These are phyloP conservation scores for Cytospora paraplurivora DNA, from an alignment of 2,329 filamentous ascomycete genomes.

Conservation along the genomic window DNA sequence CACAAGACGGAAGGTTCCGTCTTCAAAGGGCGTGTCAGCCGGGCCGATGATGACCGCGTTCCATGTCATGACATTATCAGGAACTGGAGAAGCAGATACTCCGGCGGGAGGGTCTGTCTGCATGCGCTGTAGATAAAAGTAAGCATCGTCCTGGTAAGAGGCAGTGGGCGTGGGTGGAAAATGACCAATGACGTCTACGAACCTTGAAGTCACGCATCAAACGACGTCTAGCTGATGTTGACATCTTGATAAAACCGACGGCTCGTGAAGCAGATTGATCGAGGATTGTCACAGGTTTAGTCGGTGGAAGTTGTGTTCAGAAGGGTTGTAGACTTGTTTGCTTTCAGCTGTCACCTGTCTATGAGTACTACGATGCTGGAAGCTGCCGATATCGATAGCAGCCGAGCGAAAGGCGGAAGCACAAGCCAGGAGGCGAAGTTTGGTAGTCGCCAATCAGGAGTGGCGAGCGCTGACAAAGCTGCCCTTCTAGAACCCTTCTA, in stretches of 20 bases:
- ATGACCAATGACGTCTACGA: constrained; percentile 25
- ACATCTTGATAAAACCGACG: constrained; percentile 51
- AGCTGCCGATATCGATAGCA: constrained; percentile 21
- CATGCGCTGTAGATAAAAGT: constrained; percentile 72
- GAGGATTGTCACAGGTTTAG: neutral
- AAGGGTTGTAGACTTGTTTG: neutral
- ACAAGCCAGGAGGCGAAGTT: constrained; percentile 1
- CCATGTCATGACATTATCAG: constrained; percentile 98
- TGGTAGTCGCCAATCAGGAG: neutral
- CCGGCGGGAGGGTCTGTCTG: constrained; percentile 97
- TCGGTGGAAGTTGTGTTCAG: neutral
- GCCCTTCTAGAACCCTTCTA: neutral
- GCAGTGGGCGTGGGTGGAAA: constrained; percentile 10
- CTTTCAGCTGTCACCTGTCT: constrained; percentile 4
- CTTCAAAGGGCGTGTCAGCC: constrained; percentile 95
- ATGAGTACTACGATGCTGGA: constrained; percentile 12
- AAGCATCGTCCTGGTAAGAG: constrained; percentile 27
- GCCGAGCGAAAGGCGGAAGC: neutral
- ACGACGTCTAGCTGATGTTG: constrained; percentile 90
- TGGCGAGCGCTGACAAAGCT: constrained; percentile 2
- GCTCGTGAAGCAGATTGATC: neutral
- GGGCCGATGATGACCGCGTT: constrained; percentile 98
- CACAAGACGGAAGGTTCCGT: constrained; percentile 94
- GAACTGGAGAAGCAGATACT: constrained; percentile 92
- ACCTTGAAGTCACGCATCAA: constrained; percentile 99